These are phyloP conservation scores for Beauveria sp. DNA, from an alignment of 2,329 filamentous ascomycete genomes.

Conservation along the genomic window DNA sequence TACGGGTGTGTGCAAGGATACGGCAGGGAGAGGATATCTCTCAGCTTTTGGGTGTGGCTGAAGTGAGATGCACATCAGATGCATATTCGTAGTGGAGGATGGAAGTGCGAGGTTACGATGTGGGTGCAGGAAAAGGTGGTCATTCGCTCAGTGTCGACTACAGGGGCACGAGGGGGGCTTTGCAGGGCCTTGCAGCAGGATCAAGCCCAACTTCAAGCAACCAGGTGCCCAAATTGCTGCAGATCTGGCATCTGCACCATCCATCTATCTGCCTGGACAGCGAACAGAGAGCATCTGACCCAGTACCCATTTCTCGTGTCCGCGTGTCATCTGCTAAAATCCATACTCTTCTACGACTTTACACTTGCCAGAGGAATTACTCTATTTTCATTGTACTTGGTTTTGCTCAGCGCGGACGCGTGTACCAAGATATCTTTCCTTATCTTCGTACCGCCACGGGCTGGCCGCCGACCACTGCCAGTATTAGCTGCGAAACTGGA, in stretches of 20 bases:
- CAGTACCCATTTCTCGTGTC: too few relatives aligned
- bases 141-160: background rate
- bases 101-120: background rate
- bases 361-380: too few relatives aligned
- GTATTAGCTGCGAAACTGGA: background rate
- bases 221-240: background rate
- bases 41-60: constrained; percentile 3
- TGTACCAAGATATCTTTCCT: background rate
- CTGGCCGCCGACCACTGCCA: background rate
- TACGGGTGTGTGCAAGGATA: background rate
- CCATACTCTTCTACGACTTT: too few relatives aligned
- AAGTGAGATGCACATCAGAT: constrained; percentile 9
- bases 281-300: background rate
- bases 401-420: too few relatives aligned
- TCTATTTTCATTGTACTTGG: too few relatives aligned
- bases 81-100: background rate
- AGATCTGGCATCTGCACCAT: background rate
- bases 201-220: background rate
- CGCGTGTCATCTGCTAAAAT: too few relatives aligned
- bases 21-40: background rate
- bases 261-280: background rate
- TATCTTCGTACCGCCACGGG: background rate
- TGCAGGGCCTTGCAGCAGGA: background rate
- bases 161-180: background rate
- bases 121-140: background rate